A percentile compares a stretch with the other conserved stretches of the same genome.
These are phyloP conservation scores for Clavaria fumosa DNA, from an alignment of 768 basidiomycete species.

Conservation along the genomic window DNA sequence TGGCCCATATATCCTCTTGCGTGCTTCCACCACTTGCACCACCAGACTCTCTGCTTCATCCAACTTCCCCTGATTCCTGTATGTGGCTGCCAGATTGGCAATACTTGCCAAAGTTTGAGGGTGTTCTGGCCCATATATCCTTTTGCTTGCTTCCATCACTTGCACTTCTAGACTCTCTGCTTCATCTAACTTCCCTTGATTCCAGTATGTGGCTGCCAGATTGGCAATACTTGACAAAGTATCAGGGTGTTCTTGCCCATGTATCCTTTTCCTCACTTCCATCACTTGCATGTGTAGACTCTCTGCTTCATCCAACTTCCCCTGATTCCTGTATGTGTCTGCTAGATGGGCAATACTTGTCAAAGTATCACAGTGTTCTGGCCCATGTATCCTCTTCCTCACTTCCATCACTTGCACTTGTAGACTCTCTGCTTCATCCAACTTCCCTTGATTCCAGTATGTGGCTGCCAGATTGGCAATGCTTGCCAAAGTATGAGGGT, in stretches of 20 bases:
- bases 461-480: conserved; percentile 2
- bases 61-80: conserved; percentile 1
- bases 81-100: conserved; percentile 1
- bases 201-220: conserved; percentile 5
- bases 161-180: conserved; percentile 2
- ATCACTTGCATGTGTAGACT: not conserved
- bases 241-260: conserved; percentile 3
- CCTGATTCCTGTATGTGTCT: not conserved
- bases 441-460: conserved; percentile 5
- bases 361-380: not conserved
- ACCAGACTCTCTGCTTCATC: conserved; percentile 3
- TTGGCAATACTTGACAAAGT: conserved; percentile 4
- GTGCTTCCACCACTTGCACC: conserved; percentile 1
- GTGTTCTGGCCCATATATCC: conserved; percentile 5
- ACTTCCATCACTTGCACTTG: conserved; percentile 2
- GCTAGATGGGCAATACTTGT: not conserved
- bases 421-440: conserved; percentile 2
- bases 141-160: conserved; percentile 3
- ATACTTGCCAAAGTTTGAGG: conserved; percentile 4
- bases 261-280: conserved; percentile 1
- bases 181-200: conserved; percentile 1
- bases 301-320: not conserved
- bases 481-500: conserved; percentile 1
- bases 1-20: conserved; percentile 1
- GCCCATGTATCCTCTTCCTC: conserved; percentile 1